Base-by-base conservation (phyloP, 257 asterid genomes). In the Solanum chiquidenum region DNA sequence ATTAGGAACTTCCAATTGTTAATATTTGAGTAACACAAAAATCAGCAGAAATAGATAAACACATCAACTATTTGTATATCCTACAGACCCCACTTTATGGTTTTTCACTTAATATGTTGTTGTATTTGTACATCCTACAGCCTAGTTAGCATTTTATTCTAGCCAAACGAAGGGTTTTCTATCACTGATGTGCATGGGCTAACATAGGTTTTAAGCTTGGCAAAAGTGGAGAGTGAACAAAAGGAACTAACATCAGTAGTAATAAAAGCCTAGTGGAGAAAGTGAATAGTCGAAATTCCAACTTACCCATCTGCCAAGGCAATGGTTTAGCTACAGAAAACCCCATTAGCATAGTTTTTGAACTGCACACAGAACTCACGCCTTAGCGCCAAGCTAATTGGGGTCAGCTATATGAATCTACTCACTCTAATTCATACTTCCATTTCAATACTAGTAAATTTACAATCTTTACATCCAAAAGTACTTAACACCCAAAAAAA, bases 1-100 rank as follows among this genome's bases (percentile, higher is more conserved):
- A 80, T 92, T 90, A 91, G 89, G 38, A 87, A 87, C 86, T 69
- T 82, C 66, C 85, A 82, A 25, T 29, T 29, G 42, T 5, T 31
- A 46, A 82, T 80, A 11, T 49, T 49, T 80, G 11, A 49, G n/a
- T 10, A 49, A 49, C 20, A 49, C 40, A 29, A 82, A 18, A 79
- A 79, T 8, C 38, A 44, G 27, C 68, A 27, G 64, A 12, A 80
- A 79, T 13, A 42, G 3, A 79, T 3, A 79, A 25, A 79, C 4
- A 55, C 64, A 18, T 55, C 64, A 44, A 44, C 52, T 44, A 44
- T 44, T 40, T 12, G 7, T 40, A 77, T 5, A 77, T 42, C 37
- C n/a, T 40, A 38, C 35, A 38, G 34, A 44, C 52, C 52, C 16
- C 52, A 44, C 52, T 44, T 44, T 44, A 44, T 44, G 52, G 52